Conservation (phyloP, 2,329 filamentous ascomycete species). For the Cercospora zeina region DNA sequence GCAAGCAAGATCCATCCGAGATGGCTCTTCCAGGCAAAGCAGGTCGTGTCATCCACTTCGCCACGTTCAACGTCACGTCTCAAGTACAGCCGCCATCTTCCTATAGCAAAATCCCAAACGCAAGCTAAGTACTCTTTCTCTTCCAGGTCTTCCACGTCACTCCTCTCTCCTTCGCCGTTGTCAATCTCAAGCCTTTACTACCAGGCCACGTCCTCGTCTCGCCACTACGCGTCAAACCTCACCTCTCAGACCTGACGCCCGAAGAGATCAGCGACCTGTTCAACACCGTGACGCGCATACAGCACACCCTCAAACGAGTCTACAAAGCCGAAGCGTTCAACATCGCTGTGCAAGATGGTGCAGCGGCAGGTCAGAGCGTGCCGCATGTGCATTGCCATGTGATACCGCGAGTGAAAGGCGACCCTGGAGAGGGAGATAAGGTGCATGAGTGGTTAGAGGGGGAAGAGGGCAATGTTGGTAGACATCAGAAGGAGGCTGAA, state of each 20-base stretch:
- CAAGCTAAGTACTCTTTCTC: slow-evolving; percentile 21
- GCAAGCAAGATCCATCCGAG: slow-evolving; percentile 10
- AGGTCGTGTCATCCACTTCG: slow-evolving; percentile 47
- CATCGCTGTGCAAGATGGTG: slow-evolving; percentile 91
- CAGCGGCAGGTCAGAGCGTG: slow-evolving; percentile 88
- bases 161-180: slow-evolving; percentile 76
- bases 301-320: slow-evolving; percentile 68
- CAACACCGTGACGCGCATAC: slow-evolving; percentile 70
- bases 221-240: slow-evolving; percentile 64
- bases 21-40: slow-evolving; percentile 23
- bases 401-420: slow-evolving; percentile 67
- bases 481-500: slow-evolving; percentile 62
- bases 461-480: slow-evolving; percentile 80
- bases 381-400: slow-evolving; percentile 91
- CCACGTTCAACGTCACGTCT: slow-evolving; percentile 48
- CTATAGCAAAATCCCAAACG: slow-evolving; percentile 8
- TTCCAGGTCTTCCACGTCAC: slow-evolving; percentile 82
- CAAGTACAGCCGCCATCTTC: slow-evolving; percentile 40
- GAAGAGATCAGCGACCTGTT: slow-evolving; percentile 84
- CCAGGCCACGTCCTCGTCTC: slow-evolving; percentile 92
- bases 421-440: slow-evolving; percentile 65
- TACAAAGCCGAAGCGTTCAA: slow-evolving; percentile 76
- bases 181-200: slow-evolving; percentile 92
- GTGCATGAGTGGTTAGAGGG: slow-evolving; percentile 82
- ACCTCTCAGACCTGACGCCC: slow-evolving; percentile 71